Evolutionary conservation across 805 yeast species (phyloP), one percentile per base, ranked within the genome.

Genomic region (Ogataea polymorpha): DNA sequence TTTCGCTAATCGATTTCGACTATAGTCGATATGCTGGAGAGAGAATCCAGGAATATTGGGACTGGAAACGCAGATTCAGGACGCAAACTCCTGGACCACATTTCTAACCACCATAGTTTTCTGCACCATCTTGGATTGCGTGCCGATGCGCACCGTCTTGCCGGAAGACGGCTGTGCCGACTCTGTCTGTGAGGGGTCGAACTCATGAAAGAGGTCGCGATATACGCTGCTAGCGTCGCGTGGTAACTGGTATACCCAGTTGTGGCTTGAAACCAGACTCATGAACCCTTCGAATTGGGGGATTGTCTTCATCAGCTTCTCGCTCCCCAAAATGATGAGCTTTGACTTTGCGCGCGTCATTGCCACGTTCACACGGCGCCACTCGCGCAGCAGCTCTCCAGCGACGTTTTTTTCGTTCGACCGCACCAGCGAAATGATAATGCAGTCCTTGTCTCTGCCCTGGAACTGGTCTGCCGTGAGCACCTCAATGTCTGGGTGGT

Each of bases 401-500:
- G 86, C 80, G 29, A 69, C 71, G 8, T 71, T 67, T 15, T 74
- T 74, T 1, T 68, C 70, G 58, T 90, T 89, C 4, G 96, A 82
- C 35, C 96, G 69, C 3, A 93, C 99, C 51, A 93, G 67, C 0
- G 98, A 91, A 2, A 93, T 86, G 6, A 93, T 79, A 12, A 93
- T 78, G 56, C 96, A 86, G 23, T 87, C 91, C 55, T 91, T 93
- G 62, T 93, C 99, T 41, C 97, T 73, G 0, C 99, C 99, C 64
- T 93, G 99, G 55, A 85, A 91, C 56, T 84, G 87, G 62, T 93
- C 99, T 0, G 97, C 98, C 0, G 99, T 93, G 42, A 91, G 67
- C 23, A 86, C 72, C 51, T 93, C 98, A 23, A 93, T 63, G 1
- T 68, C 74, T 7, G 66, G 58, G 17, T 63, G 52, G 12, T 48